Evolutionary conservation across 1,284 basidiomycete genomes (phyloP), one percentile per base, ranked within the genome.

Genomic region (Schizophyllum commune): DNA sequence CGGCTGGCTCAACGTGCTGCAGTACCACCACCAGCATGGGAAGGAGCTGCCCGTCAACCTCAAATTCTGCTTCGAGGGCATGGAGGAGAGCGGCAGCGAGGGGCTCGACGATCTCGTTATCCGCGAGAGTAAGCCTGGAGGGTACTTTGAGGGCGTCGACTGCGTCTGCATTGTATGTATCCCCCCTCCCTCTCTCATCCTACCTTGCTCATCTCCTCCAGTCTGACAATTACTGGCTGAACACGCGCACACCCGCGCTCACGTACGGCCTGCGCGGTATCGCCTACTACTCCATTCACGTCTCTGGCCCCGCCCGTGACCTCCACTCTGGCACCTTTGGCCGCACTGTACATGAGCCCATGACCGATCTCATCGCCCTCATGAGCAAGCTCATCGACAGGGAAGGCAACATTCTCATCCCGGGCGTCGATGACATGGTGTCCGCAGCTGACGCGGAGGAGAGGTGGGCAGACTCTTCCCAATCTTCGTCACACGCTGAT

Each of bases 51-150:
- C 96, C 1, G 96, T 99, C 60, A 99, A 99, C 76, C 75, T 99
- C 67, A 86, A 89, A 69, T 90, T 95, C 80, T 94, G 92, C 79
- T 96, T 99, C 70, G 96, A 99, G 74, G 95, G 96, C 7, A 99
- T 99, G 97, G 96, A 99, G 75, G 96, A 99, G 79, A 91, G 83
- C 67, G 96, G 96, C 6, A 94, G 91, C 55, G 93, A 95, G 69
- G 95, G 95, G 5, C 82, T 99, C 11, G 96, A 98, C 71, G 92
- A 92, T 59, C 84, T 98, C 58, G 95, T 99, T 67, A 77, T 83
- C 65, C 80, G 79, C 58, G 94, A 98, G 78, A 88, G 88, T 62
- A 76, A 81, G 58, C 81, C 83, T 61, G 88, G 80, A 51, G 82
- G 83, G 33, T 98, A 90, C 83, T 97, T 99, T 74, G 82, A 88